These are phyloP conservation scores for Cytauxzoon felis DNA, from an alignment of 169 alveolate genomes.

Conservation along the genomic window DNA sequence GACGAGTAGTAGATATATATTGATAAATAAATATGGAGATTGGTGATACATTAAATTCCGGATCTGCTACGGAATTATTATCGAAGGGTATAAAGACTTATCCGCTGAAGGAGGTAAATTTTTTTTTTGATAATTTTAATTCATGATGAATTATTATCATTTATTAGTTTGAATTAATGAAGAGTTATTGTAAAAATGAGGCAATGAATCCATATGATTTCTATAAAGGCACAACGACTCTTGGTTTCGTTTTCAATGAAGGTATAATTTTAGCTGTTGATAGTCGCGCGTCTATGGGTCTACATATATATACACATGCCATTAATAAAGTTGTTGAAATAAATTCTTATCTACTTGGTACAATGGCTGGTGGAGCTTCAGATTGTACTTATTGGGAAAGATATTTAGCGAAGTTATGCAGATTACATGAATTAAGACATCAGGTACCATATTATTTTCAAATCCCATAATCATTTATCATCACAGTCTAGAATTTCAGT, in stretches of 20 bases:
- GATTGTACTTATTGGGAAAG: constrained; percentile 98
- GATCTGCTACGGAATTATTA: constrained; percentile 51
- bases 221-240: constrained; percentile 97
- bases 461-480: too few species aligned
- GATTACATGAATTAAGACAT: constrained; percentile 84
- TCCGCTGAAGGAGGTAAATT: constrained; percentile 53
- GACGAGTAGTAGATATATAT: too few species aligned
- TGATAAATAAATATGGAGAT: too few species aligned
- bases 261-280: constrained; percentile 99
- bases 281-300: constrained; percentile 98
- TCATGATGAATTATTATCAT: background rate
- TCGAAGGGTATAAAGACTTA: constrained; percentile 41
- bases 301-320: constrained; percentile 91
- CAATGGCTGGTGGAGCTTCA: constrained; percentile 99
- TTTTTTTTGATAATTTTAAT: background rate
- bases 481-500: constrained; percentile 85
- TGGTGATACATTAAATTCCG: constrained; percentile 24
- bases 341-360: constrained; percentile 93
- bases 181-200: constrained; percentile 17
- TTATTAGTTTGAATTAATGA: constrained; percentile 39
- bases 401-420: constrained; percentile 88
- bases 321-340: constrained; percentile 96
- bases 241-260: constrained; percentile 87
- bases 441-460: constrained; percentile 69
- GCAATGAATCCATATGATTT: constrained; percentile 34